phyloP scores from a whole-genome alignment of 108 stramenopile genomes.

The Cyclotella distinguenda region DNA sequence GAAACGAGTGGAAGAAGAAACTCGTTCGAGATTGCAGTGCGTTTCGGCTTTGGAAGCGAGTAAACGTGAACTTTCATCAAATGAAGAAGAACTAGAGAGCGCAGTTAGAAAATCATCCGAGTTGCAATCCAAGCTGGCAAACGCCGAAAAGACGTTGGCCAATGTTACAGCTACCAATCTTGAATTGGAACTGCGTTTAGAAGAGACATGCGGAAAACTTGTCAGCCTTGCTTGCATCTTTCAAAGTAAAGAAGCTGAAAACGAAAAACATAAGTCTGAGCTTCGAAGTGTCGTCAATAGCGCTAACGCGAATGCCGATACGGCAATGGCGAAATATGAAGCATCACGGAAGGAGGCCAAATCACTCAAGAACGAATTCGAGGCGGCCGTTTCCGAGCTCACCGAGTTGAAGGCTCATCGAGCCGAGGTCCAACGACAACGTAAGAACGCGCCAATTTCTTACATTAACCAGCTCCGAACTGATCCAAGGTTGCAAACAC shows the following conservation, averaged over 20 bases:
- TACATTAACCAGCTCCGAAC: constrained; percentile 67
- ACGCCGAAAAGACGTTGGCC: constrained; percentile 17
- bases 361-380: constrained; percentile 21
- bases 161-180: constrained; percentile 12
- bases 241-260: constrained; percentile 37
- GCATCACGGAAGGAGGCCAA: constrained; percentile 16
- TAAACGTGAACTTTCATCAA: constrained; percentile 19
- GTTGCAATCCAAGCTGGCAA: constrained; percentile 19
- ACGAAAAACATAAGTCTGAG: constrained; percentile 28
- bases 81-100: constrained; percentile 32
- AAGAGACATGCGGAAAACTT: constrained; percentile 41
- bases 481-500: constrained; percentile 17
- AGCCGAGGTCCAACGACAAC: constrained; percentile 32
- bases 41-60: constrained; percentile 15
- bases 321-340: constrained; percentile 28
- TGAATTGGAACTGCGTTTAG: constrained; percentile 23
- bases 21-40: not conserved
- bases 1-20: constrained; percentile 21
- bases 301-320: constrained; percentile 28
- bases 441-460: constrained; percentile 52
- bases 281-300: constrained; percentile 30
- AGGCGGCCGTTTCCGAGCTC: constrained; percentile 22
- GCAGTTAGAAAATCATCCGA: not conserved
- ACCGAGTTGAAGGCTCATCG: constrained; percentile 24
- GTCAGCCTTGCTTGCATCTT: constrained; percentile 32